Evolutionary conservation across 2,329 filamentous ascomycete genomes (phyloP).

Genomic region (Ascochyta viciae-villosae): DNA sequence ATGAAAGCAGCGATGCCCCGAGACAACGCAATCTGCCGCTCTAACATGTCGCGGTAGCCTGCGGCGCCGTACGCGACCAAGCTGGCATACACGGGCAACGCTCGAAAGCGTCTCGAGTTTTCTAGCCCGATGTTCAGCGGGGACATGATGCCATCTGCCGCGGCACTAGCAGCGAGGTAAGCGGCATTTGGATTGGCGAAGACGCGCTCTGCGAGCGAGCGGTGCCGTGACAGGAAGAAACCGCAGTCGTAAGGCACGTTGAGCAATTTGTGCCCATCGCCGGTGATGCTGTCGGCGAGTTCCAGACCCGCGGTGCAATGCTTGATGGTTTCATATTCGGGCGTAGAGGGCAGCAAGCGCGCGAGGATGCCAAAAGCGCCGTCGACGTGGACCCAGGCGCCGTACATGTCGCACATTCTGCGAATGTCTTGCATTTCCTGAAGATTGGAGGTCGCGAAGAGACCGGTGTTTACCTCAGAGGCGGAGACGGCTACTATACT

Average conservation of each 20-base stretch:
- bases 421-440: slow-evolving; percentile 70
- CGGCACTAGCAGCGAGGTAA: slow-evolving; percentile 66
- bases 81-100: slow-evolving; percentile 85
- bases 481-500: slow-evolving; percentile 82
- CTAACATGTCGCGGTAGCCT: slow-evolving; percentile 74
- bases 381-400: slow-evolving; percentile 89
- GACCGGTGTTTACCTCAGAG: slow-evolving; percentile 89
- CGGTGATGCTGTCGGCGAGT: slow-evolving; percentile 84
- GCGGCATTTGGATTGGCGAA: slow-evolving; percentile 86
- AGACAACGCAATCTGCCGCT: slow-evolving; percentile 74
- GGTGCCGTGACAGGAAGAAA: slow-evolving; percentile 79
- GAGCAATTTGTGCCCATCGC: slow-evolving; percentile 89
- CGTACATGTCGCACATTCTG: slow-evolving; percentile 72
- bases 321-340: slow-evolving; percentile 64
- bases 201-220: slow-evolving; percentile 64
- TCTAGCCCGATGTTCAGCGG: slow-evolving; percentile 88
- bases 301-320: slow-evolving; percentile 70
- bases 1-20: slow-evolving; percentile 72
- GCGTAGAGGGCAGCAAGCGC: slow-evolving; percentile 63
- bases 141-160: slow-evolving; percentile 66
- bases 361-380: slow-evolving; percentile 89
- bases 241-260: slow-evolving; percentile 96
- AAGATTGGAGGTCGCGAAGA: slow-evolving; percentile 69
- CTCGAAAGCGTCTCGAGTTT: slow-evolving; percentile 89
- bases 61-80: slow-evolving; percentile 74